Evolutionary conservation across 139 green algal species (phyloP).

Genomic region (Helicosporidium sp.): DNA sequence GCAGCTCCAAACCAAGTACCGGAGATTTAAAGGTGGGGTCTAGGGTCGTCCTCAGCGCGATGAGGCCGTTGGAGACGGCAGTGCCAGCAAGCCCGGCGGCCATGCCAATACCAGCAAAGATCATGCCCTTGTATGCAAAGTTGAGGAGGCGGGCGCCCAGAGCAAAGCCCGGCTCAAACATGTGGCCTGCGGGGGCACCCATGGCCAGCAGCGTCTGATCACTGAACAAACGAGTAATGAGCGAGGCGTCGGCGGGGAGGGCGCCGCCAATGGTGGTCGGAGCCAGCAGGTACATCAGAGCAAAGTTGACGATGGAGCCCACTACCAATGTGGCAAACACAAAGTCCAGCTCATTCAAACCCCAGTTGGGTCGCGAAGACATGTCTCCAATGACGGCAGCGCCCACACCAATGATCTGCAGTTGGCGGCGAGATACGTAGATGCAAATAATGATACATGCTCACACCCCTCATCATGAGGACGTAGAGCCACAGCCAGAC

Average conservation of each 20-base stretch:
- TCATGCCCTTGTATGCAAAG: slow-evolving; percentile 60
- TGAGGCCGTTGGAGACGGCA: slow-evolving; percentile 58
- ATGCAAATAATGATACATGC: too few species aligned
- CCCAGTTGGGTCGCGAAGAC: slow-evolving; percentile 77
- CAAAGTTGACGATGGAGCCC: slow-evolving; percentile 88
- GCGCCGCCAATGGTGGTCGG: slow-evolving; percentile 34
- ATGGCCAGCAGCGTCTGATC: slow-evolving; percentile 40
- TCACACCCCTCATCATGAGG: too few species aligned
- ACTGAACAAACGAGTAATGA: slow-evolving; percentile 41
- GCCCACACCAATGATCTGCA: slow-evolving; percentile 75
- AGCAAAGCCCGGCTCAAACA: slow-evolving; percentile 70
- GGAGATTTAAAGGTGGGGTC: slow-evolving; percentile 38
- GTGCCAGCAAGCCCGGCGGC: slow-evolving; percentile 67
- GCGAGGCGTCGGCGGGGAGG: slow-evolving; percentile 11
- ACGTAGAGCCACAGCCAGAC: too few species aligned
- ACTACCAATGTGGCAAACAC: slow-evolving; percentile 88
- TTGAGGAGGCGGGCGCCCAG: slow-evolving; percentile 39
- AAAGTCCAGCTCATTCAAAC: slow-evolving; percentile 92
- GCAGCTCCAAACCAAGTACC: slow-evolving; percentile 1
- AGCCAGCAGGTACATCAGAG: slow-evolving; percentile 81
- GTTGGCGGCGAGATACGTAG: too few species aligned
- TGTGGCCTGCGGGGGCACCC: slow-evolving; percentile 66
- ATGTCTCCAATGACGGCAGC: slow-evolving; percentile 84
- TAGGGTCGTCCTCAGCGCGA: slow-evolving; percentile 39
- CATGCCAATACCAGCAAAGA: slow-evolving; percentile 71